These are phyloP conservation scores for Quercus lobata DNA, from an alignment of 331 rosid species.

Conservation along the genomic window DNA sequence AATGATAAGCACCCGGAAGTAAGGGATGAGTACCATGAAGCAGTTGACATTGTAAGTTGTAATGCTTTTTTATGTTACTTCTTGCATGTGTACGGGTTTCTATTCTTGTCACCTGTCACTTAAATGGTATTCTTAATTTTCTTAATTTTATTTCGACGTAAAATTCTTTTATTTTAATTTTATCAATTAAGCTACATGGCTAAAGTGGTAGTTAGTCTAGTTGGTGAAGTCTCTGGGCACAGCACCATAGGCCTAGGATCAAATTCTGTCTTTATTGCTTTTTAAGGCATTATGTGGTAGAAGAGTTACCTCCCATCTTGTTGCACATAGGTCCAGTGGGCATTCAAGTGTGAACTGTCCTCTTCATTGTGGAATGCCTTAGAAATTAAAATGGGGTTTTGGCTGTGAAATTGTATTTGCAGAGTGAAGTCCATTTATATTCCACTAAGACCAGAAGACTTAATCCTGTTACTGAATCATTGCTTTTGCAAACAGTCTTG, in stretches of 20 bases:
- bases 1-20: slow-evolving; percentile 29
- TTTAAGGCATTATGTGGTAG: not conserved
- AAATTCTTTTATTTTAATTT: not conserved
- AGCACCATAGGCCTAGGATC: not conserved
- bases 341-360: not conserved
- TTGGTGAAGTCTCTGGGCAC: not conserved
- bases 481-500: too few species aligned
- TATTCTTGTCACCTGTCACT: not conserved
- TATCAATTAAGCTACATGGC: not conserved
- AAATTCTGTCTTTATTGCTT: not conserved
- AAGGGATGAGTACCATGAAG: slow-evolving; percentile 35
- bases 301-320: not conserved
- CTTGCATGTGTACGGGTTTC: not conserved
- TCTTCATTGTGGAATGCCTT: not conserved
- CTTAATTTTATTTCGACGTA: not conserved
- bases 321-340: not conserved
- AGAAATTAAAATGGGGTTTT: not conserved
- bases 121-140: not conserved
- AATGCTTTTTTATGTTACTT: slow-evolving; percentile 9
- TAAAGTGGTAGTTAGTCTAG: not conserved
- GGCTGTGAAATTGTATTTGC: not conserved
- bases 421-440: too few species aligned
- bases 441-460: too few species aligned
- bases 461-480: too few species aligned
- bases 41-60: slow-evolving; percentile 48